Evolutionary conservation across 768 basidiomycete genomes (phyloP), one percentile per base, ranked within the genome.

Genomic region (Roridomyces roridus): DNA sequence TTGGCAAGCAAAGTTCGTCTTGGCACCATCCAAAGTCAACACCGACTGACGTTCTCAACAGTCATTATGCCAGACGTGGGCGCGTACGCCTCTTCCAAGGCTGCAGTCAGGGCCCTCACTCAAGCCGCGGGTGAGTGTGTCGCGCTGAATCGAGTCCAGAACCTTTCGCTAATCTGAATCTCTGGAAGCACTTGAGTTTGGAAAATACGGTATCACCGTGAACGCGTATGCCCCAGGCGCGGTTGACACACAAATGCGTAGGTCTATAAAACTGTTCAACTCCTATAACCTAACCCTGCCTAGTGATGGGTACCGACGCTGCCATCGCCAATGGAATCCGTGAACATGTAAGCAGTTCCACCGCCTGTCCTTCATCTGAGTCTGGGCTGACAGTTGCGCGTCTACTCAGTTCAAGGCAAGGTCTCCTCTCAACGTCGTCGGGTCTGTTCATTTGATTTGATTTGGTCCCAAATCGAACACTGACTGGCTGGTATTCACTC

Each of bases 71-170:
- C 43, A 6, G 36, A 45, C 29, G 37, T 64, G 25, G 49, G 61
- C 7, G 62, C 72, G 14, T 82, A 81, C 51, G 67, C 64, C 34
- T 64, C 71, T 0, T 74, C 73, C 5, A 80, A 82, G 62, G 79
- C 78, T 59, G 78, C 77, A 3, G 46, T 82, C 0, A 68, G 77
- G 23, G 77, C 74, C 17, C 59, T 81, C 25, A 80, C 80, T 1
- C 78, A 79, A 54, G 63, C 65, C 14, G 66, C 68, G 17, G 73
- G 74, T 74, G 43, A 39, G n/a, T n/a, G n/a, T n/a, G 71, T 57
- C 24, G n/a, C n/a, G n/a, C n/a, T n/a, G n/a, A n/a, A n/a, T n/a
- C n/a, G n/a, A n/a, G n/a, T n/a, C n/a, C n/a, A n/a, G n/a, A 37
- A 9, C 18, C 34, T 43, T 6, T 3, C 21, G 14, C 3, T n/a